A percentile compares a stretch with the other conserved stretches of the same genome.
Evolutionary conservation across 176 grass and related monocot genomes (phyloP).

Genomic region (Phoenix dactylifera): DNA sequence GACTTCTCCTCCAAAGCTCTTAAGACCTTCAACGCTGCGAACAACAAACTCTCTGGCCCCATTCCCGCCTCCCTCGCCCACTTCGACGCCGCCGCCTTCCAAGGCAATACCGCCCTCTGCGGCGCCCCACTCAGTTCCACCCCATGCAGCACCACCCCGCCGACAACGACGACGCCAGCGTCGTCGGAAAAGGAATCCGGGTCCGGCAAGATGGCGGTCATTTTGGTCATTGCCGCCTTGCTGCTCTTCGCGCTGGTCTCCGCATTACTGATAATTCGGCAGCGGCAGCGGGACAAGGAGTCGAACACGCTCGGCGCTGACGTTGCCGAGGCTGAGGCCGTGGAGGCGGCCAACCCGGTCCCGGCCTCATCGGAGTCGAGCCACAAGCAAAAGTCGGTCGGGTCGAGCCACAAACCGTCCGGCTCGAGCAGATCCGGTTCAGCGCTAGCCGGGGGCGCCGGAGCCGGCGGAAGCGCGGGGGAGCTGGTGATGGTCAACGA

Average conservation of each 20-base stretch:
- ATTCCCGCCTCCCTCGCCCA: not conserved
- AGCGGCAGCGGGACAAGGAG: not conserved
- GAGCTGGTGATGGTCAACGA: conserved; percentile 11
- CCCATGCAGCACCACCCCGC: too few relatives aligned
- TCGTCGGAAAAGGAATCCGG: not conserved
- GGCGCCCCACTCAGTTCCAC: not conserved
- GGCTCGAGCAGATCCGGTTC: not conserved
- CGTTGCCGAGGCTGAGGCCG: not conserved
- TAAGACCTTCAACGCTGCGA: not conserved
- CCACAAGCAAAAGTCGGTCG: not conserved
- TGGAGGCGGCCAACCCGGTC: not conserved
- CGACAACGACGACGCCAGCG: not conserved
- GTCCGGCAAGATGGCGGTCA: not conserved
- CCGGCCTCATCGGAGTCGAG: not conserved
- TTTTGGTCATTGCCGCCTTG: not conserved
- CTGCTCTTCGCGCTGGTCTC: not conserved
- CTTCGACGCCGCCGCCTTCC: conserved; percentile 5
- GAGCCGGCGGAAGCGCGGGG: not conserved
- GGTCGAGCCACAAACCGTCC: not conserved
- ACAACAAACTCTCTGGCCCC: conserved; percentile 15
- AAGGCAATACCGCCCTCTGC: conserved; percentile 3
- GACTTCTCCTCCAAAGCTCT: not conserved
- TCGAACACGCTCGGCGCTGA: not conserved
- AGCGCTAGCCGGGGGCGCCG: not conserved
- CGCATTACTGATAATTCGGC: not conserved